Evolutionary conservation across 768 basidiomycete species (phyloP).

Genomic region (Gymnopilus junonius): DNA sequence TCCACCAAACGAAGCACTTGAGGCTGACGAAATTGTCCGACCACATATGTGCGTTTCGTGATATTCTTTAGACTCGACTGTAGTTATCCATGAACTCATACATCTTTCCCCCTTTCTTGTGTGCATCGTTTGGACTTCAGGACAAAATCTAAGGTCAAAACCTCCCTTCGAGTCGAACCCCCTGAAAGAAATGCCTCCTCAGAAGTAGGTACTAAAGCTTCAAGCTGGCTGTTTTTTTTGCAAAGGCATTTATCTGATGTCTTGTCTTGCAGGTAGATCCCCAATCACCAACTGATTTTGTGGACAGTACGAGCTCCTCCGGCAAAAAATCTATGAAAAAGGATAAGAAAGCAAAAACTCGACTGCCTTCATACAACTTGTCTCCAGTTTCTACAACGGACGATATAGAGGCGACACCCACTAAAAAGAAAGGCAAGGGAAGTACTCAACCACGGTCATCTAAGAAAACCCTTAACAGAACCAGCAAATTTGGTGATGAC

Average conservation of each 20-base stretch:
- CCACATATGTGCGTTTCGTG: constrained; percentile 15
- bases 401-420: neutral
- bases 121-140: neutral
- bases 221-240: too few species aligned
- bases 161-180: neutral
- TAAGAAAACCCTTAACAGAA: constrained; percentile 13
- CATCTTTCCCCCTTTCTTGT: neutral
- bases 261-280: neutral
- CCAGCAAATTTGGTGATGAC: constrained; percentile 35
- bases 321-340: neutral
- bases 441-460: constrained; percentile 6
- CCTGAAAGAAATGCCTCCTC: neutral
- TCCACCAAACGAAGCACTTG: constrained; percentile 4
- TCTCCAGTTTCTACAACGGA: neutral
- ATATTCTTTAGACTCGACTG: neutral
- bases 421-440: neutral
- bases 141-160: neutral
- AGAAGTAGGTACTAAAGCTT: neutral
- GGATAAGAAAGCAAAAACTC: neutral
- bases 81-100: constrained; percentile 2
- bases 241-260: neutral
- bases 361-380: neutral
- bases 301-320: neutral
- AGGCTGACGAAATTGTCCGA: neutral
- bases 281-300: neutral